Conservation (phyloP, 768 basidiomycete species). For the Dioszegia aurantiaca region DNA sequence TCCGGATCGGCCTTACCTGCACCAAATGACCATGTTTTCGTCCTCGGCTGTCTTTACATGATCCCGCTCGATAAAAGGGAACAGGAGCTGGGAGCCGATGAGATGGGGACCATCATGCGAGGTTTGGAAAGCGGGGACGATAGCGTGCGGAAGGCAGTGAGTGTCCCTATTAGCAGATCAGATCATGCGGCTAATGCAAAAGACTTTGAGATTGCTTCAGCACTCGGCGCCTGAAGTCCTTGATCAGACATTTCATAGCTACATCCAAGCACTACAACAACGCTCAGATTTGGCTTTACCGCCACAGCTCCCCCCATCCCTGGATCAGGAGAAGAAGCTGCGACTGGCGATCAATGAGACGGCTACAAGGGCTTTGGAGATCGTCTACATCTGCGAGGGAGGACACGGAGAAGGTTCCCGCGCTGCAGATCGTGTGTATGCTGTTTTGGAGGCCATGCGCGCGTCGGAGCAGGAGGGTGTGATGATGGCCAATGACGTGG, state of each 20-base stretch:
- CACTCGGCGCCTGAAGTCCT: slow-evolving; percentile 9
- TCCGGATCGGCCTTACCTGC: not conserved
- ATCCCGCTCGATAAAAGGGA: slow-evolving; percentile 28
- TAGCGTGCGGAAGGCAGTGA: slow-evolving; percentile 29
- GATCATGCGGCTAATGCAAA: not conserved
- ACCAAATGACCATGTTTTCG: slow-evolving; percentile 24
- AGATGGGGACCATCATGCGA: slow-evolving; percentile 41
- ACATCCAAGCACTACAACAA: not conserved
- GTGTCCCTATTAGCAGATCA: not conserved
- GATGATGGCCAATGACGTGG: too few species aligned
- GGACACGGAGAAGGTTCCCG: not conserved
- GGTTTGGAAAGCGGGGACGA: slow-evolving; percentile 37
- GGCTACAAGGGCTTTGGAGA: not conserved
- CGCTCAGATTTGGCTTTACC: slow-evolving; percentile 11
- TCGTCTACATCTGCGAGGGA: not conserved
- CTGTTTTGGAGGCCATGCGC: not conserved
- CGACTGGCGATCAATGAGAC: slow-evolving; percentile 5
- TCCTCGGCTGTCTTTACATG: slow-evolving; percentile 27
- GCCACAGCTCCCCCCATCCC: not conserved
- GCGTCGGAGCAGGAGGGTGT: not conserved
- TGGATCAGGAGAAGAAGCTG: not conserved
- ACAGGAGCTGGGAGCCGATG: slow-evolving; percentile 24
- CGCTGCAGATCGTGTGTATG: not conserved
- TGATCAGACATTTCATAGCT: slow-evolving; percentile 1
- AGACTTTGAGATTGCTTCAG: slow-evolving; percentile 15